Base-by-base conservation (phyloP, 164 flowering plant species). In the Aristolochia fimbriata region DNA sequence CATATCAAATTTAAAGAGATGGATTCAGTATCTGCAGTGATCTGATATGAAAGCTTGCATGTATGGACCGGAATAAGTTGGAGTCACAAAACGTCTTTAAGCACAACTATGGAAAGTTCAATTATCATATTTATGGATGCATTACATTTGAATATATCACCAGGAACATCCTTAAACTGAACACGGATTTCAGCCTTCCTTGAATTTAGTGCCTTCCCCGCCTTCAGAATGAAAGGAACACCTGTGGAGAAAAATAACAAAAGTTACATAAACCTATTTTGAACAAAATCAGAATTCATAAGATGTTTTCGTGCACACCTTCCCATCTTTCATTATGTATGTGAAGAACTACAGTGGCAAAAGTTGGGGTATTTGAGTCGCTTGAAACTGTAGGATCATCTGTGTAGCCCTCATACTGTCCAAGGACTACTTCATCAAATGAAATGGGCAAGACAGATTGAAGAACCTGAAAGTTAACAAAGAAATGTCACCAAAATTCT, bases 301-400 rank as follows among this genome's bases (percentile, higher is more conserved):
- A 51, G 13, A 46, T n/a, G 13, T 17, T 13, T 52, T 43, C 2
- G 15, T 16, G 51, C 19, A 37, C 68, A 91, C 99, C 99, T 80
- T 93, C 99, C 99, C 99, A 93, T 83, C 99, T 80, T 77, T 93
- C 99, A 71, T 93, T 93, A 73, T 93, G 94, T 56, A 93, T 83
- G 7, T 82, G 75, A 55, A 93, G 75, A 74, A 93, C 62, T 64
- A 74, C 68, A 60, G 91, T 84, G 27, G 99, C 96, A 78, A 93
- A 89, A 57, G 98, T 92, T 62, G 98, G 98, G 56, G 98, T 92
- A 59, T 89, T 89, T 57, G 98, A 89, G 65, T 70, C 55, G 55
- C 87, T 82, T 55, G 98, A 84, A 70, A 92, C 98, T 13, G 97
- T 92, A 59, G 98, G 81, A 61, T 86, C 90, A 68, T 78, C 90